Conservation (phyloP, 495 filamentous ascomycete species). For the Podospora comata region DNA sequence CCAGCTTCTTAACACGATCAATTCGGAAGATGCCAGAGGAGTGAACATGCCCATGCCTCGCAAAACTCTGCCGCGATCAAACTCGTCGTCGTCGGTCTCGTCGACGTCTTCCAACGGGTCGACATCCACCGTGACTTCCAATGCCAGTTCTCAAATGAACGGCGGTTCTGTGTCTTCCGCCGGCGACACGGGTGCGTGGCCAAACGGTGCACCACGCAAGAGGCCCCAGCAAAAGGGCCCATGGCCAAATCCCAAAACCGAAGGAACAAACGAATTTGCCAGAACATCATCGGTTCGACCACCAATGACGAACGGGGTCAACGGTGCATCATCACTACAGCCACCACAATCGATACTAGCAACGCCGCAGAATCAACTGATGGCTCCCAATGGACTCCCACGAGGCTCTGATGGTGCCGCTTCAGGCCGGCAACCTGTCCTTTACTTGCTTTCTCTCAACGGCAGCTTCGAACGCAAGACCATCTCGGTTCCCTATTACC, state of each 20-base stretch:
- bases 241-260: slow-evolving; percentile 60
- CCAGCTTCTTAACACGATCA: slow-evolving; percentile 75
- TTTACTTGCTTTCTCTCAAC: slow-evolving; percentile 82
- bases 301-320: slow-evolving; percentile 49
- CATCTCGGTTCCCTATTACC: slow-evolving; percentile 83
- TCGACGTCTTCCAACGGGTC: slow-evolving; percentile 66
- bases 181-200: slow-evolving; percentile 46
- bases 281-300: slow-evolving; percentile 42
- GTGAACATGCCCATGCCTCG: slow-evolving; percentile 74
- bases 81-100: slow-evolving; percentile 81
- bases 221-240: slow-evolving; percentile 59
- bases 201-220: slow-evolving; percentile 59
- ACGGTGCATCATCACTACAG: slow-evolving; percentile 70
- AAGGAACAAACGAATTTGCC: slow-evolving; percentile 44
- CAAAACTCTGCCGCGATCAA: slow-evolving; percentile 78
- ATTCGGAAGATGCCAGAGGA: slow-evolving; percentile 78
- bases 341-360: slow-evolving; percentile 64
- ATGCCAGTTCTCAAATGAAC: slow-evolving; percentile 23
- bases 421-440: slow-evolving; percentile 64
- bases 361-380: slow-evolving; percentile 46
- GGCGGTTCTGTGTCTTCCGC: slow-evolving; percentile 29
- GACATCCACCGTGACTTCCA: slow-evolving; percentile 53
- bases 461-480: slow-evolving; percentile 96
- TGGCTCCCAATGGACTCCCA: slow-evolving; percentile 38
- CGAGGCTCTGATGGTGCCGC: slow-evolving; percentile 53